Base-by-base conservation (phyloP, 73 alveolate species). In the Urostyla sp. region DNA sequence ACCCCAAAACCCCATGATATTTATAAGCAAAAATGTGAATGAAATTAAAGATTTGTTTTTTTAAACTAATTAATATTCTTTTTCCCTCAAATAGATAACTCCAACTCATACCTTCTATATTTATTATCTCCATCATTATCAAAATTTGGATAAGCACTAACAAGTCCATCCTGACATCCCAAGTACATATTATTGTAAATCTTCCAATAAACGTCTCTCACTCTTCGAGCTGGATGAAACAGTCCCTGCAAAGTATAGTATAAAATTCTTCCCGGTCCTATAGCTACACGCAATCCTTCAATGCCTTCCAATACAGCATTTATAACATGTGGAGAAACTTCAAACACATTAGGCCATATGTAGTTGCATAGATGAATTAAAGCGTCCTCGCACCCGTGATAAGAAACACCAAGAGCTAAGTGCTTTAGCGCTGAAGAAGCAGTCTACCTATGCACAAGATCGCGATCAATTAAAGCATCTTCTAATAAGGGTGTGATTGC, bases 171-270 rank as follows among this genome's bases (percentile, higher is more conserved):
- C 80, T 95, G 95, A 43, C 98, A 93, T 26, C 99, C 99, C 34
- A 97, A 94, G 89, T 98, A 98, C 79, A 95, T 84, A 89, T 96
- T 94, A 87, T 98, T 98, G 92, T 94, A 98, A 48, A 98, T 90
- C 69, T 97, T 98, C 99, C 99, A 98, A 87, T 97, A 98, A 5
- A 97, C 97, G 58, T 97, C 99, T 88, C 99, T 90, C 48, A 97
- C 99, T 88, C 99, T 97, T 88, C 99, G 95, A n/a, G 99, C 99
- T 36, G 99, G 99, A 88, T 98, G 99, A 94, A 97, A 98, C 79
- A 98, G 57, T 31, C 99, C 99, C 77, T 95, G 94, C 35, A 93
- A 75, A 27, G 94, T 79, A 84, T 97, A 96, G 34, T 85, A 87
- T 67, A 97, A 86, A 21, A 97, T 75, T 78, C 91, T 94, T 46